Base-by-base conservation (phyloP, 2,329 filamentous ascomycete species). In the Cytospora schulzeri region DNA sequence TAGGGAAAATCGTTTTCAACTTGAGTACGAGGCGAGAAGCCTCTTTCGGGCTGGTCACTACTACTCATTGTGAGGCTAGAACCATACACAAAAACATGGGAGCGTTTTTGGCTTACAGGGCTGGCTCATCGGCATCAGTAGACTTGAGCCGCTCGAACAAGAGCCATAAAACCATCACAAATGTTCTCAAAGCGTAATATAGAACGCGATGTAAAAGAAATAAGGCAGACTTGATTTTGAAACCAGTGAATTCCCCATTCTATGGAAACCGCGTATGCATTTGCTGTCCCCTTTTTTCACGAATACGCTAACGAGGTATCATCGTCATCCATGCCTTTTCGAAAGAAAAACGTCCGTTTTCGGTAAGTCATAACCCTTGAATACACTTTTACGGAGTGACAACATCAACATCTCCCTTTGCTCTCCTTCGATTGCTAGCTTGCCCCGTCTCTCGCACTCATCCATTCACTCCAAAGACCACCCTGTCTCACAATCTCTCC, bases 281-380 rank as follows among this genome's bases (percentile, higher is more conserved):
- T 53, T 48, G 31, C 45, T 57, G 14, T 15, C 26, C 14, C 50
- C 52, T 52, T 60, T 62, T 35, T 56, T 35, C 35, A 45, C 19
- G n/a, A 52, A 28, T 28, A 62, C 62, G 53, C 58, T 48, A 57
- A 64, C 24, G 57, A 64, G 63, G 63, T 64, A 64, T 64, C 63
- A 57, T 57, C 63, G 53, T 57, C 41, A 29, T 58, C 38, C 55
- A 59, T 51, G 51, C 53, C 38, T 41, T 9, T 41, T 41, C 29
- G 8, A n/a, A 55, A 35, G 24, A 38, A 17, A 19, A 26, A 33
- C 41, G 22, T 48, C 50, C 50, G 50, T 48, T 57, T 50, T 28
- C 52, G 41, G 28, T 58, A 57, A 54, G 54, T 29, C 51, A 33
- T 52, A 51, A 62, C 38, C 55, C 59, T 28, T 22, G 45, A 22